A percentile compares a stretch with the other conserved stretches of the same genome.
Evolutionary conservation across 495 filamentous ascomycete species (phyloP).

Genomic region (Lasiosphaeriaceae sp.): DNA sequence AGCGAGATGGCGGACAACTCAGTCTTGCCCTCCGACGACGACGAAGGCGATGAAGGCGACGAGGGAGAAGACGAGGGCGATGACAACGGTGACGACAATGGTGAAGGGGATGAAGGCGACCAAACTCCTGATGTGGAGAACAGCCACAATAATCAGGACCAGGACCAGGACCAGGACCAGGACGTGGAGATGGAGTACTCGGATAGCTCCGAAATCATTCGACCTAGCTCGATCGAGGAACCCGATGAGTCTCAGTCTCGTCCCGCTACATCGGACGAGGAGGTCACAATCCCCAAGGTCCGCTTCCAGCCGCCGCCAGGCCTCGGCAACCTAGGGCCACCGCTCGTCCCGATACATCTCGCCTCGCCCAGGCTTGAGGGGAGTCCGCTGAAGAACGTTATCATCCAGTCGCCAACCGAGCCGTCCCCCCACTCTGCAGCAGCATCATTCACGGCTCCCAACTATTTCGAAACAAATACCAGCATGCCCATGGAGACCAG

Average conservation of each 20-base stretch:
- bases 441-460: conserved; percentile 1
- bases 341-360: conserved; percentile 2
- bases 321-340: conserved; percentile 9
- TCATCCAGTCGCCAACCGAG: conserved; percentile 33
- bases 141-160: conserved; percentile 16
- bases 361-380: conserved; percentile 34
- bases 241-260: conserved; percentile 17
- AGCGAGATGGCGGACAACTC: conserved; percentile 51
- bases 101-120: conserved; percentile 33
- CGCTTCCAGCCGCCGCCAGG: conserved; percentile 21
- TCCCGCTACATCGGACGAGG: conserved; percentile 14
- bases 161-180: conserved; percentile 21
- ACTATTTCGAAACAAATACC: conserved; percentile 13
- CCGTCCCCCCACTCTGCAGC: conserved; percentile 21
- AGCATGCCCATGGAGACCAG: conserved; percentile 10
- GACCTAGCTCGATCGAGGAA: conserved; percentile 24
- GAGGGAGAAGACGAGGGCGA: conserved; percentile 40
- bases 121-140: conserved; percentile 27
- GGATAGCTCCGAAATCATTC: conserved; percentile 18
- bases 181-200: conserved; percentile 27
- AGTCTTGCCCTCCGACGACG: conserved; percentile 56
- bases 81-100: conserved; percentile 37
- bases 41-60: conserved; percentile 44
- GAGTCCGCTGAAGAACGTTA: conserved; percentile 46
- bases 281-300: conserved; percentile 20